Evolutionary conservation across 768 basidiomycete genomes (phyloP).

Genomic region (Termitomyces sp.): DNA sequence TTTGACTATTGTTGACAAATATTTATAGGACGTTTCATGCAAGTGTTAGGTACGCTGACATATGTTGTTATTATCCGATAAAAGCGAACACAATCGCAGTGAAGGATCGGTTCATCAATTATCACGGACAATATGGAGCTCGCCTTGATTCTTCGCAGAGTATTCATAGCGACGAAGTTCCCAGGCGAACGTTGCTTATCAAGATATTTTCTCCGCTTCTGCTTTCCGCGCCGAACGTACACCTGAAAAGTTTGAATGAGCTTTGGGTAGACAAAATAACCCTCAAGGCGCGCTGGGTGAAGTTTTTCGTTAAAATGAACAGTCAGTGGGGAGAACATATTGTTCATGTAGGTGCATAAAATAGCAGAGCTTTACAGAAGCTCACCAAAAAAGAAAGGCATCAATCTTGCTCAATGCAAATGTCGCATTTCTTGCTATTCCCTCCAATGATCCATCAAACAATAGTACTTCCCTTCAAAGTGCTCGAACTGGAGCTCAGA

Average conservation of each 20-base stretch:
- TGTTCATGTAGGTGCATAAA: conserved; percentile 21
- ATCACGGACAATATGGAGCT: conserved; percentile 41
- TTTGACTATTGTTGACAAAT: too few relatives aligned
- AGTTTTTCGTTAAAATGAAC: conserved; percentile 35
- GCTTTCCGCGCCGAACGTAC: conserved; percentile 44
- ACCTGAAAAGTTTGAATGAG: conserved; percentile 38
- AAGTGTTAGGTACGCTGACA: neutral
- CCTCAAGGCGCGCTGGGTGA: conserved; percentile 36
- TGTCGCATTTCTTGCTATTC: conserved; percentile 48
- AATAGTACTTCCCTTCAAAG: conserved; percentile 16
- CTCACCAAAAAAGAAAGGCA: conserved; percentile 37
- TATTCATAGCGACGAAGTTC: neutral
- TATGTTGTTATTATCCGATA: neutral
- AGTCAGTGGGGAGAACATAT: conserved; percentile 21
- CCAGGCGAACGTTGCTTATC: conserved; percentile 42
- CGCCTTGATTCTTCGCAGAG: conserved; percentile 37
- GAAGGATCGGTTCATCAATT: conserved; percentile 35
- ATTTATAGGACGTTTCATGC: conserved; percentile 8
- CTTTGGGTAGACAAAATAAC: conserved; percentile 49
- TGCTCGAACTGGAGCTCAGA: conserved; percentile 30
- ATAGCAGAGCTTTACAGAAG: conserved; percentile 10
- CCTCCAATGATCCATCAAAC: conserved; percentile 37
- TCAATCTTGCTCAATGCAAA: conserved; percentile 52
- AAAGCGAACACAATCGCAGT: conserved; percentile 1
- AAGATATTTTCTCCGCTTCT: conserved; percentile 40